These are phyloP conservation scores for Amaranthus hypochondriacus DNA, from an alignment of 148 eudicot species.

Conservation along the genomic window DNA sequence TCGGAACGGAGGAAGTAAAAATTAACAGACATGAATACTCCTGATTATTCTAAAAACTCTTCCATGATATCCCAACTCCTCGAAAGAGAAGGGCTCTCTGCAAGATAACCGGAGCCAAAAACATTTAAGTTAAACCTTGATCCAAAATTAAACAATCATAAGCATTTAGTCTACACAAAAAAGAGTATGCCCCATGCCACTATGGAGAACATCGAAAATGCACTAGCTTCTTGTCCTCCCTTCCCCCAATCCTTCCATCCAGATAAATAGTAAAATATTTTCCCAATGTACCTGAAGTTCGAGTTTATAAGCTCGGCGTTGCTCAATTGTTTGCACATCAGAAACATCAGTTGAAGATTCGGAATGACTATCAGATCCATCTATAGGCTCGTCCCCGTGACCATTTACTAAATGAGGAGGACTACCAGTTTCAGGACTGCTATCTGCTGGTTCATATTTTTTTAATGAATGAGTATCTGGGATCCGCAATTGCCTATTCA, in stretches of 20 bases:
- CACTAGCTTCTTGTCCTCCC: not conserved
- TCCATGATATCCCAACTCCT: too few relatives aligned
- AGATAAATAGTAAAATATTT: not conserved
- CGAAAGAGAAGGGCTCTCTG: too few relatives aligned
- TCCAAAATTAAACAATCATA: too few relatives aligned
- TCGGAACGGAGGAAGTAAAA: too few relatives aligned
- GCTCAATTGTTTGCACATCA: slow-evolving; percentile 83
- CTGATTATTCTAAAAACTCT: too few relatives aligned
- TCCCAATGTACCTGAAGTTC: slow-evolving; percentile 78
- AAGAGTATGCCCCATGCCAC: too few relatives aligned
- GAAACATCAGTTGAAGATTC: slow-evolving; percentile 84
- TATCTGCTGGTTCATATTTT: slow-evolving; percentile 49
- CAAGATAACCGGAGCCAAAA: too few relatives aligned
- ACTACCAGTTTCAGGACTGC: slow-evolving; percentile 52
- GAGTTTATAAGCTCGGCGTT: slow-evolving; percentile 97
- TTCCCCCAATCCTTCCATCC: not conserved
- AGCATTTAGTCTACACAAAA: too few relatives aligned
- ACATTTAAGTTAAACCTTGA: too few relatives aligned
- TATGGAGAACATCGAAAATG: too few relatives aligned
- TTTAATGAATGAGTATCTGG: slow-evolving; percentile 70
- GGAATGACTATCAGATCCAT: slow-evolving; percentile 72
- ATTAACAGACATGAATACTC: too few relatives aligned
- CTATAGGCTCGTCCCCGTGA: slow-evolving; percentile 60
- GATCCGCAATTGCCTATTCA: slow-evolving; percentile 83
- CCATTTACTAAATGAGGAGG: slow-evolving; percentile 59